phyloP scores from a whole-genome alignment of 2,329 filamentous ascomycete genomes.

The Paecilomyces fulvus region DNA sequence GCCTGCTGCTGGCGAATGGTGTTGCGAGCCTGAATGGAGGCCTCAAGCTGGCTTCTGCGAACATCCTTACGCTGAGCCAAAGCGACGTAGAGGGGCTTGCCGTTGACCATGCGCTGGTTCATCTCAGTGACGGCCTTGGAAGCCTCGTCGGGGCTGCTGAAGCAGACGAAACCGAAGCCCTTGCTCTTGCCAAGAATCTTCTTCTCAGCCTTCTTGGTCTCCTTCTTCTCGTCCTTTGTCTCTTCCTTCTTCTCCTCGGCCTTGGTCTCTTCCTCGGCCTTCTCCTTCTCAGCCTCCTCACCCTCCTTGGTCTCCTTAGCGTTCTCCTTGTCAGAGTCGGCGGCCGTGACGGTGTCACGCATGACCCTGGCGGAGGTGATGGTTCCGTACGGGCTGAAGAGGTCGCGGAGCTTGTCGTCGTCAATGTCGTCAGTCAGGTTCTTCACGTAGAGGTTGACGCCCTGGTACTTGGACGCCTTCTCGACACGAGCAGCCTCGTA shows the following conservation, averaged over 20 bases:
- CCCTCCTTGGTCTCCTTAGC: constrained; percentile 24
- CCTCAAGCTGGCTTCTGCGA: constrained; percentile 97
- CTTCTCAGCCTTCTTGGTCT: constrained; percentile 48
- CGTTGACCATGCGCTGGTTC: constrained; percentile 98
- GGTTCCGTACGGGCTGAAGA: constrained; percentile 84
- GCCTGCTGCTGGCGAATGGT: constrained; percentile 97
- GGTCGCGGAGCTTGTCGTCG: constrained; percentile 91
- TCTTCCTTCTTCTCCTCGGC: constrained; percentile 39
- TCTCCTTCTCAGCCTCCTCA: constrained; percentile 31
- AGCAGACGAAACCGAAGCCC: constrained; percentile 99
- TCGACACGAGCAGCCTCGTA: constrained; percentile 96
- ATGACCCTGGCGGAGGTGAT: constrained; percentile 99
- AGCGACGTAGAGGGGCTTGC: constrained; percentile 95
- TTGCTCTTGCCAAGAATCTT: constrained; percentile 90
- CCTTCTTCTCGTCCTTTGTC: constrained; percentile 49
- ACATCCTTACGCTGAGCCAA: constrained; percentile 99
- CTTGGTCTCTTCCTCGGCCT: constrained; percentile 15
- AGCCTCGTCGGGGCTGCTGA: constrained; percentile 97
- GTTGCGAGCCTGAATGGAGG: constrained; percentile 98
- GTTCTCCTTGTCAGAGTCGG: constrained; percentile 44
- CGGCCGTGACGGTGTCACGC: constrained; percentile 59
- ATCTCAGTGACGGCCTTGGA: constrained; percentile 99
- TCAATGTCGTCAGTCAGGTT: constrained; percentile 96
- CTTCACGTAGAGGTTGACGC: constrained; percentile 99
- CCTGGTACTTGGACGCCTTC: constrained; percentile 99